These are phyloP conservation scores for Blastomyces silverae DNA, from an alignment of 2,329 filamentous ascomycete species.

Conservation along the genomic window DNA sequence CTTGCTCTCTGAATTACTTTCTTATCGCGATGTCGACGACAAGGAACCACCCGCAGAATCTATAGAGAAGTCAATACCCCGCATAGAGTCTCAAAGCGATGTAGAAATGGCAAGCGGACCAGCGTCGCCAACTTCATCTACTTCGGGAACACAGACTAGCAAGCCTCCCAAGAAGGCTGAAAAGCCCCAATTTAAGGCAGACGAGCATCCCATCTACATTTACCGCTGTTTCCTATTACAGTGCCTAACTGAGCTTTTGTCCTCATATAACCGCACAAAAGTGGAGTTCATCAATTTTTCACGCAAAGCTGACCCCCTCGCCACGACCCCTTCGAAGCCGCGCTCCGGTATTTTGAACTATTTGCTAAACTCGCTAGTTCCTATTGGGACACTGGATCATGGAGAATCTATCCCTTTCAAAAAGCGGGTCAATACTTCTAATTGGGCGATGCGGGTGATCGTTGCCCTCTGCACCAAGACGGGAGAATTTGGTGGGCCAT, in stretches of 20 bases:
- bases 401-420: constrained; percentile 69
- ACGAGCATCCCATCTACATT: constrained; percentile 91
- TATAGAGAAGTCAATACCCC: constrained; percentile 24
- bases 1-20: constrained; percentile 81
- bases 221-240: constrained; percentile 94
- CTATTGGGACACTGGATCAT: constrained; percentile 59
- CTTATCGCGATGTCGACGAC: constrained; percentile 88
- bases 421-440: constrained; percentile 78
- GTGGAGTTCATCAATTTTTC: constrained; percentile 99
- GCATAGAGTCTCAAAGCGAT: constrained; percentile 37
- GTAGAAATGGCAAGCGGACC: constrained; percentile 47
- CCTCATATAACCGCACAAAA: constrained; percentile 90
- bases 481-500: constrained; percentile 58
- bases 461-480: constrained; percentile 85
- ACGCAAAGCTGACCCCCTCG: constrained; percentile 74
- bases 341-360: constrained; percentile 91
- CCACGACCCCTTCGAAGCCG: constrained; percentile 85
- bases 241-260: constrained; percentile 80
- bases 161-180: constrained; percentile 51
- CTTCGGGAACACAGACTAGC: constrained; percentile 21
- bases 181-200: constrained; percentile 76
- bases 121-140: constrained; percentile 31
- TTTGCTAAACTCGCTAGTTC: constrained; percentile 71
- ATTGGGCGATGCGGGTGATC: constrained; percentile 77
- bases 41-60: constrained; percentile 49